These are phyloP conservation scores for Quercus glauca DNA, from an alignment of 306 rosid genomes.

Conservation along the genomic window DNA sequence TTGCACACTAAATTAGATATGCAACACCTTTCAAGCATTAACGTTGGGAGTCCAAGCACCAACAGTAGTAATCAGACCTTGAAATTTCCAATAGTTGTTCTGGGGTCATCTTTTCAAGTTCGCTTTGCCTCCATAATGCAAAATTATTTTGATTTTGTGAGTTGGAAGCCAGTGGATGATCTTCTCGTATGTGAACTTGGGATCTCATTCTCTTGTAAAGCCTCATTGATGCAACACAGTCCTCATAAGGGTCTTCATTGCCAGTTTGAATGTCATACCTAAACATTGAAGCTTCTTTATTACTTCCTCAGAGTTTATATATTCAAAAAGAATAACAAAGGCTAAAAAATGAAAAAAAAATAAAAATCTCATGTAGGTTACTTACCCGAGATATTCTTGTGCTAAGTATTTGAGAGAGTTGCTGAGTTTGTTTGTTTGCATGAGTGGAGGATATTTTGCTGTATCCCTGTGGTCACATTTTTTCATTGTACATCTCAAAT, in stretches of 20 bases:
- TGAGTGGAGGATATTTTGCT: constrained; percentile 89
- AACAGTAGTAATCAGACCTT: constrained; percentile 89
- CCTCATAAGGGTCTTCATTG: constrained; percentile 80
- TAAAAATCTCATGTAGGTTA: not conserved
- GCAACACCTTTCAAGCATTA: not conserved
- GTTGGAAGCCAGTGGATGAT: constrained; percentile 27
- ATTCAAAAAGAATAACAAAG: not conserved
- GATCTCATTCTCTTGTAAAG: constrained; percentile 80
- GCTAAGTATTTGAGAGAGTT: constrained; percentile 89
- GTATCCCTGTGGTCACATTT: constrained; percentile 59
- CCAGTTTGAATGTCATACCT: constrained; percentile 92
- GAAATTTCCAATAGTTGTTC: constrained; percentile 78
- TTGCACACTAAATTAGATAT: too few relatives aligned
- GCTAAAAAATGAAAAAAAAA: not conserved
- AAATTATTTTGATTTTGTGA: constrained; percentile 63
- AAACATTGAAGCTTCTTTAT: not conserved
- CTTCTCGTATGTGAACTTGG: constrained; percentile 62
- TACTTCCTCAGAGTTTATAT: not conserved
- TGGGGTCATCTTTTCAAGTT: constrained; percentile 82
- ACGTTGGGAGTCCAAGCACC: constrained; percentile 75
- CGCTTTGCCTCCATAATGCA: constrained; percentile 65
- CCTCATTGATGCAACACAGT: constrained; percentile 82
- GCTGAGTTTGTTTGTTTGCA: constrained; percentile 95
- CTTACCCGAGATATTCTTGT: constrained; percentile 91
- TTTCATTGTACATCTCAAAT: not conserved